These are phyloP conservation scores for Vanrija pseudolonga DNA, from an alignment of 1,284 basidiomycete species.

Conservation along the genomic window DNA sequence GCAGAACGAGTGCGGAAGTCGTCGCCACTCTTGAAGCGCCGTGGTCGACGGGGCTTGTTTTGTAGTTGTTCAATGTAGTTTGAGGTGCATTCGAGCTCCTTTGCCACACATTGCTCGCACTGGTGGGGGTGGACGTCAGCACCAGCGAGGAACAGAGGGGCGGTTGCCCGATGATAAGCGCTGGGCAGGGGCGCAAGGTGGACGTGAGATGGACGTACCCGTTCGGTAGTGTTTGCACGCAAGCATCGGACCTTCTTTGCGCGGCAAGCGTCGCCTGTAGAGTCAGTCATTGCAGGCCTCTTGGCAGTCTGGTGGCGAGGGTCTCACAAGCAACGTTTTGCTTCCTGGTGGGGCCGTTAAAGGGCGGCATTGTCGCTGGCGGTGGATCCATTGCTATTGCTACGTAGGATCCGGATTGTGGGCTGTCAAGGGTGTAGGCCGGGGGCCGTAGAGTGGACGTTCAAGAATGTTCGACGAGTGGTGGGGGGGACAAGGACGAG, in stretches of 20 bases:
- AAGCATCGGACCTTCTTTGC: conserved; percentile 39
- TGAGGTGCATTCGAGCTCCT: conserved; percentile 35
- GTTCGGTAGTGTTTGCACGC: conserved; percentile 10
- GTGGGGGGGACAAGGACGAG: no score
- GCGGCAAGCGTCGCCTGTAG: conserved; percentile 62
- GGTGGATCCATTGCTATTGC: conserved; percentile 6
- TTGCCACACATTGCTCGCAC: conserved; percentile 39
- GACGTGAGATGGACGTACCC: conserved; percentile 3
- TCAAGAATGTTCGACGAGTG: no score
- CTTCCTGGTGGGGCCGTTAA: conserved; percentile 50
- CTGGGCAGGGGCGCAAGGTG: not conserved
- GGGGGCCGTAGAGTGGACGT: no score
- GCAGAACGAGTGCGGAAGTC: not conserved
- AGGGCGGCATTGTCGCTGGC: conserved; percentile 2
- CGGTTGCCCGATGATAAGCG: not conserved
- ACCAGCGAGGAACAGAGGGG: not conserved
- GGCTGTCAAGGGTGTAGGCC: no score
- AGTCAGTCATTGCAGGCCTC: no score
- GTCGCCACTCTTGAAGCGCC: conserved; percentile 13
- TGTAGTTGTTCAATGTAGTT: conserved; percentile 40
- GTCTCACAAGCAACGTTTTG: conserved; percentile 74
- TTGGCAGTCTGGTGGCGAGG: no score
- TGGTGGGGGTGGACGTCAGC: conserved; percentile 2
- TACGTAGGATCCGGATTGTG: no score
- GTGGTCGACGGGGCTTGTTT: conserved; percentile 24